These are phyloP conservation scores for Trametes elegans DNA, from an alignment of 768 basidiomycete genomes.

Conservation along the genomic window DNA sequence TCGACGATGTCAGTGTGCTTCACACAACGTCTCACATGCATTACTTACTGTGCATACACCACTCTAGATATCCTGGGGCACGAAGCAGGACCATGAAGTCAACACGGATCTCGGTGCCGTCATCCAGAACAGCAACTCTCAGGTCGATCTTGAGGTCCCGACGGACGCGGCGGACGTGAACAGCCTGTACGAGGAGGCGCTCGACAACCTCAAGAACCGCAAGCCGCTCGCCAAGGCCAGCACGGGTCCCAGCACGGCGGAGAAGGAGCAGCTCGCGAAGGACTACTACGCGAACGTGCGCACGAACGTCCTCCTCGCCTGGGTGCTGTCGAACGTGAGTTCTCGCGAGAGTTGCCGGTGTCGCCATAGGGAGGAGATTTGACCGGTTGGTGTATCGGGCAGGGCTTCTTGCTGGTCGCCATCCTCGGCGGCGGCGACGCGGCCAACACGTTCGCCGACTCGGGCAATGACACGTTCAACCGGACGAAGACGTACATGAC, in stretches of 20 bases:
- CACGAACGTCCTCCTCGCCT: slow-evolving; percentile 78
- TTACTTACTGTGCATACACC: not conserved
- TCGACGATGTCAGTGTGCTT: slow-evolving; percentile 66
- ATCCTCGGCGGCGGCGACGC: slow-evolving; percentile 65
- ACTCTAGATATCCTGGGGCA: slow-evolving; percentile 85
- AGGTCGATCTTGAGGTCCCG: slow-evolving; percentile 86
- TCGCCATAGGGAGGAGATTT: no score
- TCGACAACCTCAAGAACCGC: slow-evolving; percentile 65
- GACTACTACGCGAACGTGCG: slow-evolving; percentile 89
- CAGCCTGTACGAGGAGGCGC: slow-evolving; percentile 79
- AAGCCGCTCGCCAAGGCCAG: slow-evolving; percentile 41
- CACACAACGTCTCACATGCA: slow-evolving; percentile 11
- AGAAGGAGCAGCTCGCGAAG: slow-evolving; percentile 71
- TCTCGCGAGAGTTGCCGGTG: no score
- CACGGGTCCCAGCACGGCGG: slow-evolving; percentile 42
- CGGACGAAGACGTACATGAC: slow-evolving; percentile 74
- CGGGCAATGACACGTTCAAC: slow-evolving; percentile 41
- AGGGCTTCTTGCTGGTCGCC: slow-evolving; percentile 68
- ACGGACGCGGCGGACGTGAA: slow-evolving; percentile 81
- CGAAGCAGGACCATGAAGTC: slow-evolving; percentile 79
- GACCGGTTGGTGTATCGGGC: not conserved
- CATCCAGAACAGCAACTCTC: slow-evolving; percentile 72
- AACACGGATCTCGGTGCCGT: slow-evolving; percentile 83
- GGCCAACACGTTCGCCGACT: slow-evolving; percentile 56
- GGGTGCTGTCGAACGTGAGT: slow-evolving; percentile 83